Evolutionary conservation across 73 alveolate genomes (phyloP), one percentile per base, ranked within the genome.

Genomic region (Paramecium sexaurelia): DNA sequence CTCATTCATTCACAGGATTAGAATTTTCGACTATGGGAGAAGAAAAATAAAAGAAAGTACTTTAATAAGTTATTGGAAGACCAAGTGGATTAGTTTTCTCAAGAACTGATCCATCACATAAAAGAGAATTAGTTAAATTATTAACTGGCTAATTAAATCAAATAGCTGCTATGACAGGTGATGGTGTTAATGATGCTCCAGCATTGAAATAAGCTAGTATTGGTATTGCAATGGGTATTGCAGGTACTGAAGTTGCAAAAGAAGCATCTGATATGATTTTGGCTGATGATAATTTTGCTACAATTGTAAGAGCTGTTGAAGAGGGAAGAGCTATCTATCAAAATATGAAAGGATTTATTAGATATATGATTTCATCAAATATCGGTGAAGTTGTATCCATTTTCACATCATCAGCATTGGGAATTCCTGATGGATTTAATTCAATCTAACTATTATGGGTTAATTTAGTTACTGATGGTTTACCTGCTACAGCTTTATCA

Each of bases 151-250:
- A 87, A 87, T 78, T 78, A 92, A 93, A 95, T 75, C 61, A 96
- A 55, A 95, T 98, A 19, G 99, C 96, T 7, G 99, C 99, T 17
- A 99, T 99, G 98, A 98, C 99, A 73, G 99, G 99, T 19, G 99
- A 99, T 94, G 99, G 99, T 29, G 99, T 99, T 43, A 99, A 99
- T 86, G 99, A 99, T 95, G 99, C 99, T 20, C 99, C 99, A 3
- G 99, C 99, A 27, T 93, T 99, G 20, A 97, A 98, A 94, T 96
- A 98, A 94, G 99, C 99, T 33, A 96, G 96, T 94, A 99, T 99
- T 87, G 99, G 99, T 56, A 95, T 99, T 88, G 99, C 99, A 43
- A 98, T 99, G 99, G 99, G 99, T 55, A 97, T 98, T 73, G 96
- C 99, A 36, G 99, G 99, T 55, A 99, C 99, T n/a, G 99, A 99